These are phyloP conservation scores for Fusarium fujikuroi DNA, from an alignment of 2,329 filamentous ascomycete genomes.

Conservation along the genomic window DNA sequence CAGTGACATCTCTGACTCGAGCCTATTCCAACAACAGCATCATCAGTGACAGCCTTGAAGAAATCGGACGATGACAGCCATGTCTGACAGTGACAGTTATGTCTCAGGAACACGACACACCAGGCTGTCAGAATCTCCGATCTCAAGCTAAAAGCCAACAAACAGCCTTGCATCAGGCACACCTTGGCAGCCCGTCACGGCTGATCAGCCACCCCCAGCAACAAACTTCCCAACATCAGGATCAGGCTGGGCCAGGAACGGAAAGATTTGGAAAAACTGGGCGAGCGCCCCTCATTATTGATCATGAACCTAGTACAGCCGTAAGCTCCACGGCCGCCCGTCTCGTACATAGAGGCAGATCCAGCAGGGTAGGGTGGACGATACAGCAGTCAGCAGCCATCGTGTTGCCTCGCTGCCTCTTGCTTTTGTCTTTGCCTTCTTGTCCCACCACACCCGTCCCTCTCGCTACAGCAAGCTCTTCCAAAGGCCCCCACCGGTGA, in stretches of 20 bases:
- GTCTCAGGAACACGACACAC: constrained; percentile 18
- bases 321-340: constrained; percentile 17
- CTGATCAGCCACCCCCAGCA: constrained; percentile 11
- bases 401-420: constrained; percentile 22
- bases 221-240: constrained; percentile 7
- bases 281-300: constrained; percentile 41
- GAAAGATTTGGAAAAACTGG: constrained; percentile 35
- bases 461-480: constrained; percentile 45
- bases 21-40: constrained; percentile 7
- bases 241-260: constrained; percentile 19
- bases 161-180: constrained; percentile 23
- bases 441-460: constrained; percentile 32
- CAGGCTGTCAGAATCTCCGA: constrained; percentile 4
- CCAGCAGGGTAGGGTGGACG: constrained; percentile 31
- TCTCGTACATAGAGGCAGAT: constrained; percentile 34
- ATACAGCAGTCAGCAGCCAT: constrained; percentile 32
- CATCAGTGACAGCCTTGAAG: neutral
- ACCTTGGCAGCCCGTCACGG: constrained; percentile 11
- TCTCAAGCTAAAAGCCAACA: constrained; percentile 12
- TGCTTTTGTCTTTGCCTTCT: constrained; percentile 7
- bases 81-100: constrained; percentile 9
- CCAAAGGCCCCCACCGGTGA: constrained; percentile 44
- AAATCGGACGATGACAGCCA: neutral
- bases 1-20: constrained; percentile 5
- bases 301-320: constrained; percentile 38